Evolutionary conservation across 352 stramenopile genomes (phyloP).

Genomic region (Globisporangium rhizosaccharum): DNA sequence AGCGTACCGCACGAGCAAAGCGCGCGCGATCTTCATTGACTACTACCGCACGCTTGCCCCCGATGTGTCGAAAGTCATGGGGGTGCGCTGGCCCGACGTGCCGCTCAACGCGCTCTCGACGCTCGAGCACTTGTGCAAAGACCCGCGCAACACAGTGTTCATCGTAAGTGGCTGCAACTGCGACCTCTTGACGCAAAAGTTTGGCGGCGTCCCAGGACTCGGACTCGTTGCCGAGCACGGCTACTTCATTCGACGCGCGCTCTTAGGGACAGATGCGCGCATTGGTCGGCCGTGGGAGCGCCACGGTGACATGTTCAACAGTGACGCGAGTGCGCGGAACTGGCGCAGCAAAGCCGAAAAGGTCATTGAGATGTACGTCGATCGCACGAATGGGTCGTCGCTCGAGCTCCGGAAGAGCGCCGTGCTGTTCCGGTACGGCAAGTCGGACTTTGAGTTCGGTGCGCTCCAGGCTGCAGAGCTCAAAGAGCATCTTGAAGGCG

Average conservation of each 20-base stretch:
- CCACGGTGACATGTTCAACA: slow-evolving; percentile 56
- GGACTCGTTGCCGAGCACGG: slow-evolving; percentile 97
- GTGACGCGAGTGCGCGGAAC: slow-evolving; percentile 47
- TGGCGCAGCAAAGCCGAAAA: slow-evolving; percentile 94
- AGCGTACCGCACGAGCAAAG: slow-evolving; percentile 62
- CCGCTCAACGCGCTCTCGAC: slow-evolving; percentile 63
- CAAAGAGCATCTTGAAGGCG: slow-evolving; percentile 94
- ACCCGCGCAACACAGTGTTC: slow-evolving; percentile 96
- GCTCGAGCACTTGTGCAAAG: slow-evolving; percentile 91
- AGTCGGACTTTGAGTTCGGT: slow-evolving; percentile 98
- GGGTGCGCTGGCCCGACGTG: slow-evolving; percentile 71
- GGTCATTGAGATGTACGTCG: slow-evolving; percentile 98
- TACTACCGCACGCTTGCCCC: slow-evolving; percentile 97
- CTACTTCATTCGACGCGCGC: slow-evolving; percentile 90
- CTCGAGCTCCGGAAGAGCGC: slow-evolving; percentile 97
- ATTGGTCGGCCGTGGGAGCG: slow-evolving; percentile 69
- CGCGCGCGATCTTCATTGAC: slow-evolving; percentile 95
- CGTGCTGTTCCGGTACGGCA: slow-evolving; percentile 97
- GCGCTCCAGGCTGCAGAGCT: slow-evolving; percentile 95
- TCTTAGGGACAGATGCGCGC: slow-evolving; percentile 59
- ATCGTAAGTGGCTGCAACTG: slow-evolving; percentile 96
- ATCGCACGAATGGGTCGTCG: slow-evolving; percentile 97
- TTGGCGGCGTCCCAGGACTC: slow-evolving; percentile 93
- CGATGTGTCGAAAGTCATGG: slow-evolving; percentile 83
- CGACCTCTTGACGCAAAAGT: slow-evolving; percentile 92